Conservation (phyloP, 257 asterid genomes). For the Petunia axillaris region DNA sequence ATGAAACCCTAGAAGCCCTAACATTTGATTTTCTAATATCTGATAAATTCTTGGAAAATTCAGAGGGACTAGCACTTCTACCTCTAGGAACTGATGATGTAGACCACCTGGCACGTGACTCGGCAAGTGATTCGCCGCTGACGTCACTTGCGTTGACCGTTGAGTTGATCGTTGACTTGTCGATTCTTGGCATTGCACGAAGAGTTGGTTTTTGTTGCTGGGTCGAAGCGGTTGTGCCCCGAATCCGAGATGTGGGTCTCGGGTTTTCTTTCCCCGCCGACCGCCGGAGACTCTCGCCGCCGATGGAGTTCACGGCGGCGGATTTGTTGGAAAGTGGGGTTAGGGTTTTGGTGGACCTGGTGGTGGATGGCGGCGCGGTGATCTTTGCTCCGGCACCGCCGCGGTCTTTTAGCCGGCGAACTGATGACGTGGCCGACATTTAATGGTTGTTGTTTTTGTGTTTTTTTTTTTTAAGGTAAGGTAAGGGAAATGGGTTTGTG, state of each 20-base stretch:
- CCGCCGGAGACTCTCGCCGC: conserved; percentile 29
- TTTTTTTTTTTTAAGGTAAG: neutral
- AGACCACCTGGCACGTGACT: conserved; percentile 58
- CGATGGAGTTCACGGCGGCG: conserved; percentile 24
- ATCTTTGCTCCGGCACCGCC: conserved; percentile 49
- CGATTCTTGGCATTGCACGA: conserved; percentile 60
- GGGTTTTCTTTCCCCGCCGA: conserved; percentile 74
- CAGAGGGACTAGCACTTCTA: conserved; percentile 82
- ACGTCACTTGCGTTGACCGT: conserved; percentile 28
- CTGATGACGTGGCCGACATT: conserved; percentile 53
- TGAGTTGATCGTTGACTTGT: conserved; percentile 41
- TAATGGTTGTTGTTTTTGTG: conserved; percentile 13
- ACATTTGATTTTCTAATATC: conserved; percentile 38
- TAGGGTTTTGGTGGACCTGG: conserved; percentile 26
- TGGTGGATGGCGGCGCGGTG: conserved; percentile 34
- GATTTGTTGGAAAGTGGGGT: conserved; percentile 59
- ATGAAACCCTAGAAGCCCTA: conserved; percentile 52
- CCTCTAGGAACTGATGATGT: conserved; percentile 76
- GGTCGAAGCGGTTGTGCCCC: conserved; percentile 45
- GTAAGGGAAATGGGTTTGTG: neutral
- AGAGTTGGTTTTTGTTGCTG: conserved; percentile 53
- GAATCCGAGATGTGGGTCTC: conserved; percentile 55
- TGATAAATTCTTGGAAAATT: conserved; percentile 49
- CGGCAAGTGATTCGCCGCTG: conserved; percentile 30
- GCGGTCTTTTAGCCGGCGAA: conserved; percentile 67